Base-by-base conservation (phyloP, 2,329 filamentous ascomycete genomes). In the Talaromyces sp. region DNA sequence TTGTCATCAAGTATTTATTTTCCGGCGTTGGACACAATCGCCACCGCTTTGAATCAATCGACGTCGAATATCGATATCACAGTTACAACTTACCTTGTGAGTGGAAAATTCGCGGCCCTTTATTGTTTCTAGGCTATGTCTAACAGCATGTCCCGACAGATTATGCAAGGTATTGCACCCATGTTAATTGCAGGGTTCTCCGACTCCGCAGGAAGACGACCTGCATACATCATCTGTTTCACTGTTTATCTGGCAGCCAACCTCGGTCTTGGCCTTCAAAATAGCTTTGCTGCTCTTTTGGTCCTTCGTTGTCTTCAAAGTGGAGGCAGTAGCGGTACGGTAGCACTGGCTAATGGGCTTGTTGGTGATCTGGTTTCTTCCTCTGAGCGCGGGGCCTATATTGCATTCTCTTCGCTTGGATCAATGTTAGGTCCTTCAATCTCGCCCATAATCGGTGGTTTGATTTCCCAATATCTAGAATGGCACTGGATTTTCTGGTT, bases 101-200 rank as follows among this genome's bases (percentile, higher is more conserved):
- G 69, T 67, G 44, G 9, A 10, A 9, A 6, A 23, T 3, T 18
- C 4, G 44, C n/a, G 12, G 23, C 9, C 23, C 1, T 4, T 27
- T 7, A 47, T 50, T 50, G 23, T 12, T 23, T 6, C 44, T 23
- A 10, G 8, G 14, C n/a, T 50, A 50, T 50, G 27, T 18, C 44
- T 27, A 3, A 50, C 16, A 23, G 1, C 10, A 8, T 16, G 9
- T 50, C 12, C 1, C 80, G 80, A 63, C 68, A 80, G 77, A 81
- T 83, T 44, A 77, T 82, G 40, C 83, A 85, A 75, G 83, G 81
- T 2, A 70, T 85, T n/a, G 78, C 80, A 1, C 82, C 82, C 34
- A 80, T 81, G 66, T 74, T 83, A 10, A 75, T 82, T 62, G 82
- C 80, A 4, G 79, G 79, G 51, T 76, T 83, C 56, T 76, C 80